Evolutionary conservation across 2,329 filamentous ascomycete genomes (phyloP).

Genomic region (Thelonectria olida): DNA sequence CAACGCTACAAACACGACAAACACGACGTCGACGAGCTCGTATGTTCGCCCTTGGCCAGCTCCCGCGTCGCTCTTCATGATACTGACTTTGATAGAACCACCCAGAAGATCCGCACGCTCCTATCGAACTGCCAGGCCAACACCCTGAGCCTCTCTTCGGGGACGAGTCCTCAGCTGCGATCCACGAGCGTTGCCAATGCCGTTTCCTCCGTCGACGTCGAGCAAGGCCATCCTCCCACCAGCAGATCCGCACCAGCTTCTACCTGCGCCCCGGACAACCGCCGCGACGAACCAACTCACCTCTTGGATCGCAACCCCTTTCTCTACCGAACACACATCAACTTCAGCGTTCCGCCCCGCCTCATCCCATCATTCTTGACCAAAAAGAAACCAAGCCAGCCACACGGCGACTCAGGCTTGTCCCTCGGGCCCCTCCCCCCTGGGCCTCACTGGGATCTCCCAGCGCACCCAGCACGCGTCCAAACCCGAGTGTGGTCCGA

Average conservation of each 20-base stretch:
- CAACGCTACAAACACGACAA: not conserved
- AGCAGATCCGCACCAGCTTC: slow-evolving; percentile 2
- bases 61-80: not conserved
- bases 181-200: not conserved
- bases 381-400: slow-evolving; percentile 16
- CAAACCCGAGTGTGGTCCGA: slow-evolving; percentile 44
- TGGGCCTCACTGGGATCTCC: slow-evolving; percentile 22
- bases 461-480: slow-evolving; percentile 23
- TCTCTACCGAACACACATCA: slow-evolving; percentile 45
- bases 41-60: slow-evolving; percentile 11
- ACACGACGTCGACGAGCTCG: slow-evolving; percentile 28
- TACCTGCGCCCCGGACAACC: not conserved
- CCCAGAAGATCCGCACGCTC: slow-evolving; percentile 33
- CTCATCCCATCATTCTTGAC: slow-evolving; percentile 32
- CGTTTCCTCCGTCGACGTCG: slow-evolving; percentile 18
- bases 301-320: slow-evolving; percentile 44
- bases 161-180: slow-evolving; percentile 6
- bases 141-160: slow-evolving; percentile 29
- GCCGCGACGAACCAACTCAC: slow-evolving; percentile 11
- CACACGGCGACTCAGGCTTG: slow-evolving; percentile 7
- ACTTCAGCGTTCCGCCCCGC: slow-evolving; percentile 36
- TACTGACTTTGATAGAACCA: slow-evolving; percentile 24
- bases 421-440: slow-evolving; percentile 26
- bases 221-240: slow-evolving; percentile 9
- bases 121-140: slow-evolving; percentile 29